phyloP scores from a whole-genome alignment of 2,329 filamentous ascomycete species.

The Ophiostoma perfectum region DNA sequence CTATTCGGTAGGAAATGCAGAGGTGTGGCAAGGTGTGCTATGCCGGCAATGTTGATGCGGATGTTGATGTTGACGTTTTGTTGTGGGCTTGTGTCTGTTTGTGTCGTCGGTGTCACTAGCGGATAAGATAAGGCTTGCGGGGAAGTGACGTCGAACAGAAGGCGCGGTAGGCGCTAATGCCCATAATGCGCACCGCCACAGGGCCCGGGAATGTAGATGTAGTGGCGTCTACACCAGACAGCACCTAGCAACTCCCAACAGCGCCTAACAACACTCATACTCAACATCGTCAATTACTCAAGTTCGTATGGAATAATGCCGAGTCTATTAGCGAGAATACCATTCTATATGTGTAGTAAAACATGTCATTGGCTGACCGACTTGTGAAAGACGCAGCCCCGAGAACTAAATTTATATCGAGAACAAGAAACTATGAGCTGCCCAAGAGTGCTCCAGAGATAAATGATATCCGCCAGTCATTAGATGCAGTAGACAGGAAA shows the following conservation, averaged over 20 bases:
- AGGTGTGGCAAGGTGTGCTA: not conserved
- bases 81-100: not conserved
- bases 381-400: not conserved
- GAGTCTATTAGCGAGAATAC: not conserved
- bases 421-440: slow-evolving; percentile 7
- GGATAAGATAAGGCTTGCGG: slow-evolving; percentile 10
- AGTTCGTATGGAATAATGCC: too few species aligned
- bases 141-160: slow-evolving; percentile 11
- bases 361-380: not conserved
- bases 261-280: too few species aligned
- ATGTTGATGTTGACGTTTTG: not conserved
- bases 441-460: not conserved
- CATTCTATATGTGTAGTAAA: not conserved
- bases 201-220: not conserved
- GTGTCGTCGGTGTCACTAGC: not conserved
- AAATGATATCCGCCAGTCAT: not conserved
- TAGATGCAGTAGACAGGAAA: not conserved
- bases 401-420: not conserved
- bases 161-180: not conserved
- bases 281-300: too few species aligned
- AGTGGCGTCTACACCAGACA: too few species aligned
- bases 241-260: too few species aligned
- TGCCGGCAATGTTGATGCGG: not conserved
- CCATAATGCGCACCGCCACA: not conserved
- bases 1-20: not conserved